phyloP scores from a whole-genome alignment of 192 early-diverging fungal genomes.

The Chytriomyces hyalinus region DNA sequence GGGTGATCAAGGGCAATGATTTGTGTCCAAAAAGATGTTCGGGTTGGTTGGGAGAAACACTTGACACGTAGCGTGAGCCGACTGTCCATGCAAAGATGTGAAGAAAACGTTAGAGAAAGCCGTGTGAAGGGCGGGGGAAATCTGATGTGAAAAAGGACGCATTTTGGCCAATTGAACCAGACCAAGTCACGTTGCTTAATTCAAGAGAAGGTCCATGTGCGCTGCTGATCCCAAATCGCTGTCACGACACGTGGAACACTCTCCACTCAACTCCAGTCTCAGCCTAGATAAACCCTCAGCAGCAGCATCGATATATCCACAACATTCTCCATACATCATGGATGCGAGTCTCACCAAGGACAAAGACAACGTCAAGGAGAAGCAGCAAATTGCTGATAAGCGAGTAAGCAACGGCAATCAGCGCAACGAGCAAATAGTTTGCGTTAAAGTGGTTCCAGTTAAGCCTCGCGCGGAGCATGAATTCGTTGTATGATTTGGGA shows the following conservation, averaged over 20 bases:
- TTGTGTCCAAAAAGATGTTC: conserved; percentile 31
- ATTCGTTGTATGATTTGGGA: conserved; percentile 35
- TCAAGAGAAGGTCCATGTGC: too few species aligned
- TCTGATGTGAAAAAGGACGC: neutral
- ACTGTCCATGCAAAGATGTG: conserved; percentile 9
- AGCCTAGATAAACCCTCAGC: too few species aligned
- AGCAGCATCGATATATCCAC: too few species aligned
- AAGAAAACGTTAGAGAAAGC: neutral
- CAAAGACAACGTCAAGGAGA: conserved; percentile 48
- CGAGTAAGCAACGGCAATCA: conserved; percentile 46
- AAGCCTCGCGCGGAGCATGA: conserved; percentile 39
- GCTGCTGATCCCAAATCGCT: too few species aligned
- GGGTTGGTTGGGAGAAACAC: conserved; percentile 41
- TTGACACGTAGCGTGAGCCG: conserved; percentile 43
- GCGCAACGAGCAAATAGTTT: conserved; percentile 53
- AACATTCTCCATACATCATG: neutral
- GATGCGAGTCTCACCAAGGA: conserved; percentile 35
- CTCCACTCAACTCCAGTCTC: too few species aligned
- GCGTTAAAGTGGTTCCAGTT: conserved; percentile 54
- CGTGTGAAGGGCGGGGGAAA: neutral
- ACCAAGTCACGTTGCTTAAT: too few species aligned
- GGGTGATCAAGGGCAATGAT: conserved; percentile 34
- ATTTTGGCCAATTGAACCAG: neutral
- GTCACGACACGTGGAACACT: too few species aligned
- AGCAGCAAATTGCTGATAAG: conserved; percentile 53